phyloP scores from a whole-genome alignment of 164 flowering plant genomes.

The Nymphaea thermarum region DNA sequence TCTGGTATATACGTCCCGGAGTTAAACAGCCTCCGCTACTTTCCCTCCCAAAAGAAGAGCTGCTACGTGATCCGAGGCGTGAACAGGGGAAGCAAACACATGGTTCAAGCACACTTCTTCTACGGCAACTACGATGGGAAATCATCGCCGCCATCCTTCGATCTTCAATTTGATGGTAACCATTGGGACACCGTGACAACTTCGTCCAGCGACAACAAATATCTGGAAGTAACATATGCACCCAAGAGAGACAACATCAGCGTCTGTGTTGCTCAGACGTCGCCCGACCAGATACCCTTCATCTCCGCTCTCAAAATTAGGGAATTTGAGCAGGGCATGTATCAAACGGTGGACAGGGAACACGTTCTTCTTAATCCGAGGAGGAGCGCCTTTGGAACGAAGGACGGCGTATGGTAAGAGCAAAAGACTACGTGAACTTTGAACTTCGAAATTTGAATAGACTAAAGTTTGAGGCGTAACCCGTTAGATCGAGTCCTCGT shows the following conservation, averaged over 20 bases:
- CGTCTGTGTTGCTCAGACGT: slow-evolving; percentile 27
- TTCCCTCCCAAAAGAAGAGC: slow-evolving; percentile 22
- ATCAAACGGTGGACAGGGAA: slow-evolving; percentile 3
- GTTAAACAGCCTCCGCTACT: slow-evolving; percentile 21
- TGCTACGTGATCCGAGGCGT: slow-evolving; percentile 16
- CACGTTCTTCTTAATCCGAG: slow-evolving; percentile 12
- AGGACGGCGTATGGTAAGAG: too few relatives aligned
- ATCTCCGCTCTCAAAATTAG: slow-evolving; percentile 30
- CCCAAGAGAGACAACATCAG: slow-evolving; percentile 9
- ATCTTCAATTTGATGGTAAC: slow-evolving; percentile 25
- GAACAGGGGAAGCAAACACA: slow-evolving; percentile 3
- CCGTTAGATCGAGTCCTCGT: too few relatives aligned
- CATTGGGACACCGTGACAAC: slow-evolving; percentile 15
- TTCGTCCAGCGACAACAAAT: not conserved
- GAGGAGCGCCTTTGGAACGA: slow-evolving; percentile 20
- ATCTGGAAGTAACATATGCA: slow-evolving; percentile 16
- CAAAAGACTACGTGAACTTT: not conserved
- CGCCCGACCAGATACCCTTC: slow-evolving; percentile 23
- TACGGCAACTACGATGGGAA: slow-evolving; percentile 23
- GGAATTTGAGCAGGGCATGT: slow-evolving; percentile 13
- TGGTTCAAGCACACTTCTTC: slow-evolving; percentile 7
- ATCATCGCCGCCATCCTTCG: slow-evolving; percentile 23
- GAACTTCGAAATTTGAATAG: too few relatives aligned
- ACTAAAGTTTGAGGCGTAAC: too few relatives aligned
- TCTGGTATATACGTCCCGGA: slow-evolving; percentile 2